Conservation (phyloP, 768 basidiomycete genomes). For the Suillus spraguei region DNA sequence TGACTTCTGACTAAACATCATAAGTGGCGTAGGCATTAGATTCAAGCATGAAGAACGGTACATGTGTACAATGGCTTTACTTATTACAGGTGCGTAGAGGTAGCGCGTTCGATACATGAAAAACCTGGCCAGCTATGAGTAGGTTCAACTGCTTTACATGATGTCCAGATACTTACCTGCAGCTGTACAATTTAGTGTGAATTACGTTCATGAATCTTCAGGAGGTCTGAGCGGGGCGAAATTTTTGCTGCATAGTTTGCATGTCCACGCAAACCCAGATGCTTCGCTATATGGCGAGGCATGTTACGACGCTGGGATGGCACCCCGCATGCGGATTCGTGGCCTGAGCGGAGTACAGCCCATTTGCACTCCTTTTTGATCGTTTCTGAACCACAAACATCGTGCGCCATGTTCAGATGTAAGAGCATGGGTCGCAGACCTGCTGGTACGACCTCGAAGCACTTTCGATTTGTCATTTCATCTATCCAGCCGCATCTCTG, state of each 20-base stretch:
- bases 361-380: conserved; percentile 15
- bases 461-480: background rate
- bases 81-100: background rate
- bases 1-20: background rate
- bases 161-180: background rate
- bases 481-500: conserved; percentile 14
- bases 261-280: conserved; percentile 22
- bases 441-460: conserved; percentile 8
- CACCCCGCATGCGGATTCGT: conserved; percentile 7
- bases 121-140: background rate
- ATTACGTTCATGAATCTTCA: conserved; percentile 15
- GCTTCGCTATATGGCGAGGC: conserved; percentile 22
- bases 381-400: conserved; percentile 14
- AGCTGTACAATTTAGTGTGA: background rate
- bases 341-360: conserved; percentile 3
- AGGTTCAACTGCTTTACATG: background rate
- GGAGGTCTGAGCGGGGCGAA: conserved; percentile 29
- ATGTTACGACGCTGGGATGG: conserved; percentile 16
- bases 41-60: background rate
- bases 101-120: too few species aligned
- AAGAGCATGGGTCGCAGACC: conserved; percentile 17
- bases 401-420: conserved; percentile 17
- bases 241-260: conserved; percentile 19
- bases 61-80: too few species aligned
- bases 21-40: background rate